phyloP scores from a whole-genome alignment of 176 grass and related monocot genomes.

The Microstegium vimineum region DNA sequence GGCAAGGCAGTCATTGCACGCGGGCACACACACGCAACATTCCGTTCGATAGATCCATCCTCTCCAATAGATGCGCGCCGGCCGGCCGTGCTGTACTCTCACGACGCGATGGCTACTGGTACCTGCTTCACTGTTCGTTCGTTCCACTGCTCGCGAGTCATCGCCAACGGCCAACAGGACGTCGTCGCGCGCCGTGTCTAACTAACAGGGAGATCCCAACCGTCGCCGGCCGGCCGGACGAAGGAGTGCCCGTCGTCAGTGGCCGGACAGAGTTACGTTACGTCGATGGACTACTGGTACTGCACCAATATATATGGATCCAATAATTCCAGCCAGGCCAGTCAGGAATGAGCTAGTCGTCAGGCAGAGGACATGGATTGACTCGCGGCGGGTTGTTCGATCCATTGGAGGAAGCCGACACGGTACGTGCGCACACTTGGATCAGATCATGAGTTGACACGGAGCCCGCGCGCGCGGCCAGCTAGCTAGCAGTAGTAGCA shows the following conservation, averaged over 20 bases:
- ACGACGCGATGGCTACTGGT: not conserved
- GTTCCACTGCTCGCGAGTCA: not conserved
- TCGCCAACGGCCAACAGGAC: not conserved
- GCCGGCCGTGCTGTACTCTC: not conserved
- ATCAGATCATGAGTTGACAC: not conserved
- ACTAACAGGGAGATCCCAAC: slow-evolving; percentile 25
- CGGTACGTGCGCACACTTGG: not conserved
- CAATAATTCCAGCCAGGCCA: not conserved
- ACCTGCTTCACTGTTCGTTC: slow-evolving; percentile 19
- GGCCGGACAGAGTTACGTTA: not conserved
- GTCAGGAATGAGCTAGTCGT: not conserved
- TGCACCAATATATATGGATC: not conserved
- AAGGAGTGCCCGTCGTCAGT: not conserved
- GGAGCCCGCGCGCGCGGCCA: not conserved
- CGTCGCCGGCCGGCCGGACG: not conserved
- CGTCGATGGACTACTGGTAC: not conserved
- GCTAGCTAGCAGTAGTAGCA: not conserved
- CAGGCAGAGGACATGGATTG: not conserved
- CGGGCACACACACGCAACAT: not conserved
- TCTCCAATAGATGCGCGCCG: not conserved
- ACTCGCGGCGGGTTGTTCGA: not conserved
- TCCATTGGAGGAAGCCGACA: not conserved
- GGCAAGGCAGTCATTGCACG: not conserved
- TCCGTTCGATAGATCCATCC: not conserved
- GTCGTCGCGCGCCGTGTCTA: slow-evolving; percentile 1